Base-by-base conservation (phyloP, 139 green algal genomes). In the Chlorella sp. region DNA sequence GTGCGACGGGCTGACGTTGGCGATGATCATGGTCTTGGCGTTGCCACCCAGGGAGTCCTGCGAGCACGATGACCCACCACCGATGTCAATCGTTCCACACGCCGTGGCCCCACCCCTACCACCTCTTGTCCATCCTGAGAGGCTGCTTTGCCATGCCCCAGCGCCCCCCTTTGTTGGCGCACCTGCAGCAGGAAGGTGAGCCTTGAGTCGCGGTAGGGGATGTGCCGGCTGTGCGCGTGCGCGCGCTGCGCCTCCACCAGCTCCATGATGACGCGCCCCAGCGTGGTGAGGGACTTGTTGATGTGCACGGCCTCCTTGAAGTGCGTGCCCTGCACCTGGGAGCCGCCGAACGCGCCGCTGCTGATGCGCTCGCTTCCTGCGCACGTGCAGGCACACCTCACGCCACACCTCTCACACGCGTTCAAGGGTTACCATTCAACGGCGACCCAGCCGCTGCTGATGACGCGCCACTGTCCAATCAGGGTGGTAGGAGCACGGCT, bases 111-210 rank as follows among this genome's bases (percentile, higher is more conserved):
- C n/a, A n/a, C n/a, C n/a, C n/a, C n/a, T n/a, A n/a, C n/a, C n/a
- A n/a, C n/a, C n/a, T n/a, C n/a, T n/a, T n/a, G n/a, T n/a, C n/a
- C n/a, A n/a, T n/a, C n/a, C n/a, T 30, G 49, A 30, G 67, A 5
- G n/a, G n/a, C n/a, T n/a, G n/a, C n/a, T n/a, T n/a, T n/a, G n/a
- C n/a, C n/a, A n/a, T n/a, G n/a, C n/a, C n/a, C n/a, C n/a, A n/a
- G n/a, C n/a, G n/a, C n/a, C n/a, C n/a, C n/a, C n/a, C n/a, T n/a
- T n/a, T n/a, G n/a, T n/a, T n/a, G n/a, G n/a, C n/a, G n/a, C n/a
- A 92, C 89, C 86, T 96, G 91, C n/a, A 99, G 88, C 62, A 99
- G 87, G 77, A 95, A 97, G 0, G 95, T 99, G 24, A 99, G 90
- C 69, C 93, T 91, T 31, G 87, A 95, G 87, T 99, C 93, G 5